phyloP scores from a whole-genome alignment of 257 asterid species.

The Ligustrum vulgare region DNA sequence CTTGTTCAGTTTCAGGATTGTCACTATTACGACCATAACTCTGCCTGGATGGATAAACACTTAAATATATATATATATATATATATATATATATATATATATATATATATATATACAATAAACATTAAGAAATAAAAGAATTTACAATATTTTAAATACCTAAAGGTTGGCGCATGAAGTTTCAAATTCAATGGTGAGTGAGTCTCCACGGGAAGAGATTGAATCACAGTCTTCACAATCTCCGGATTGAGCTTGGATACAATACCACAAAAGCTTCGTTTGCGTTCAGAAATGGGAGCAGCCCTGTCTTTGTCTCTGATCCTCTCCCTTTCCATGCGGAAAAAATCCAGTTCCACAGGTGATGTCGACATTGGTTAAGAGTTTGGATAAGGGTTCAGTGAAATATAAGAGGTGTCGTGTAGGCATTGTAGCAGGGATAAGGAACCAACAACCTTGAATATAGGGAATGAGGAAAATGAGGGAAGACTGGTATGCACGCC shows the following conservation, averaged over 20 bases:
- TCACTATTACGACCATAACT: neutral
- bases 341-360: constrained; percentile 25
- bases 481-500: no score
- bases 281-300: constrained; percentile 1
- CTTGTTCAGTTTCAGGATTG: constrained; percentile 8
- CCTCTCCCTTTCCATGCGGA: constrained; percentile 18
- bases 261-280: constrained; percentile 27
- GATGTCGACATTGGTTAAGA: constrained; percentile 3
- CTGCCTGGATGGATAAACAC: neutral
- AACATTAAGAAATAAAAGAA: no score
- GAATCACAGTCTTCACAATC: constrained; percentile 5
- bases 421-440: no score
- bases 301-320: neutral
- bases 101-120: no score
- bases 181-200: neutral
- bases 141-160: neutral
- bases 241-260: neutral
- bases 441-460: no score
- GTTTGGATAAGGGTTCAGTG: neutral
- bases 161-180: neutral
- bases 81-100: no score
- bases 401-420: neutral
- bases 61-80: neutral
- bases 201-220: neutral
- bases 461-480: no score